A percentile compares a stretch with the other conserved stretches of the same genome.
Conservation (phyloP, 106 monocot species). For the Dioscorea zingiberensis region DNA sequence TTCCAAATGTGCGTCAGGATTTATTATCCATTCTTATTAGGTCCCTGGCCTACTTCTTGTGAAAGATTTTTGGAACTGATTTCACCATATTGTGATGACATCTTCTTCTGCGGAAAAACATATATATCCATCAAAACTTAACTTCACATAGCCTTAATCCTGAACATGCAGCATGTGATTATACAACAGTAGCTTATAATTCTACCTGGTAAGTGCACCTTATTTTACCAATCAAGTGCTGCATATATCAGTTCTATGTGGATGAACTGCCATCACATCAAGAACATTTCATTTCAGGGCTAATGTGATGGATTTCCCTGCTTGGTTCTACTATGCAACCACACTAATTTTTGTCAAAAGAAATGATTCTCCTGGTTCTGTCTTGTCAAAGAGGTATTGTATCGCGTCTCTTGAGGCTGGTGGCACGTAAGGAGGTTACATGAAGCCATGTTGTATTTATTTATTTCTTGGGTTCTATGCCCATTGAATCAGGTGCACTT, state of each 20-base stretch:
- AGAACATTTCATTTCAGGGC: conserved; percentile 45
- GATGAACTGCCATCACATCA: not conserved
- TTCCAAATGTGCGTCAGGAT: conserved; percentile 31
- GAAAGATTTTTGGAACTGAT: conserved; percentile 44
- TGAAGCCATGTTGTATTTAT: conserved; percentile 30
- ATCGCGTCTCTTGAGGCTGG: conserved; percentile 9
- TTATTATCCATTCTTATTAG: conserved; percentile 46
- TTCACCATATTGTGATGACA: conserved; percentile 27
- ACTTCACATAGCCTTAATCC: not conserved
- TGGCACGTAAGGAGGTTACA: conserved; percentile 23
- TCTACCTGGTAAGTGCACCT: conserved; percentile 53
- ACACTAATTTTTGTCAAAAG: conserved; percentile 37
- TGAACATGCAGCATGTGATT: too few relatives aligned
- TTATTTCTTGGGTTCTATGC: conserved; percentile 50
- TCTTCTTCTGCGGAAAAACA: conserved; percentile 1
- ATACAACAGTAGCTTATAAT: conserved; percentile 8
- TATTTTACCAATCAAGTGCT: not conserved
- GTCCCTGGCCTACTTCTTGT: conserved; percentile 45
- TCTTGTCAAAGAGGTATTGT: conserved; percentile 24
- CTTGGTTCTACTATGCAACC: conserved; percentile 76
- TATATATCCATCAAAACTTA: not conserved
- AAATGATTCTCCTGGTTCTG: conserved; percentile 24
- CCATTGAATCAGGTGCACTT: conserved; percentile 30
- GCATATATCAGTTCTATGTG: not conserved
- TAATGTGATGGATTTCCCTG: conserved; percentile 65